A percentile compares a stretch with the other conserved stretches of the same genome.
phyloP scores from a whole-genome alignment of 139 green algal genomes.

The Chlorella vulgaris region DNA sequence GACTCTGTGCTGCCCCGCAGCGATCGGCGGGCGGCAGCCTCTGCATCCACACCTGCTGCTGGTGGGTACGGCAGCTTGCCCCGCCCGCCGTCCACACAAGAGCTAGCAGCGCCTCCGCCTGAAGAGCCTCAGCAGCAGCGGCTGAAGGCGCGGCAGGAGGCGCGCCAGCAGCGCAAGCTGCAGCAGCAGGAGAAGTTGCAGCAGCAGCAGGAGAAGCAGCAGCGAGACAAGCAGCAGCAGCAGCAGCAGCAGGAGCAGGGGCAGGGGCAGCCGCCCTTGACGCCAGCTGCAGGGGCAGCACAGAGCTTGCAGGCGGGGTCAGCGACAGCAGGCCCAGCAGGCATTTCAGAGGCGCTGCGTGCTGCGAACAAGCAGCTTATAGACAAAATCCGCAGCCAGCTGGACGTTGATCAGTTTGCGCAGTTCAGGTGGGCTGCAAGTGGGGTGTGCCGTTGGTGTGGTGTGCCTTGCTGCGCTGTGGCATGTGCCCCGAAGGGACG shows the following conservation, averaged over 20 bases:
- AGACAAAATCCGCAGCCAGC: conserved; percentile 58
- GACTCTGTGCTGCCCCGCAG: conserved; percentile 4
- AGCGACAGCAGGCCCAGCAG: background rate
- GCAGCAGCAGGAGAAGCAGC: background rate
- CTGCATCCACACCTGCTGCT: background rate
- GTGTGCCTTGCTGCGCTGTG: background rate
- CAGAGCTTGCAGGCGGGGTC: background rate
- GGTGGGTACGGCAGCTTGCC: background rate
- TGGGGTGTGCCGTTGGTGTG: background rate
- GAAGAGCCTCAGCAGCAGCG: background rate
- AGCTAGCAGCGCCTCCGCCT: conserved; percentile 17
- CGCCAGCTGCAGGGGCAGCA: background rate
- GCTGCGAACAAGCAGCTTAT: conserved; percentile 71
- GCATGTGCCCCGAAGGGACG: too few species aligned
- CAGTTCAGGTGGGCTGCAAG: conserved; percentile 5
- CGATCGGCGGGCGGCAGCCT: background rate
- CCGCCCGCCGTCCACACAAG: conserved; percentile 19
- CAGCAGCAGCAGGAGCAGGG: background rate
- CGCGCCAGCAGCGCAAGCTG: background rate
- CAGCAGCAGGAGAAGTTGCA: background rate
- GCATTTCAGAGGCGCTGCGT: conserved; percentile 66
- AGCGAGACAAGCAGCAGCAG: background rate
- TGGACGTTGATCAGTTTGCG: conserved; percentile 57
- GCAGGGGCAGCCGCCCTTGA: background rate
- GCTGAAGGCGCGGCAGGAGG: background rate